A percentile compares a stretch with the other conserved stretches of the same genome.
Evolutionary conservation across 257 asterid species (phyloP).

Genomic region (Verbascum thapsus): DNA sequence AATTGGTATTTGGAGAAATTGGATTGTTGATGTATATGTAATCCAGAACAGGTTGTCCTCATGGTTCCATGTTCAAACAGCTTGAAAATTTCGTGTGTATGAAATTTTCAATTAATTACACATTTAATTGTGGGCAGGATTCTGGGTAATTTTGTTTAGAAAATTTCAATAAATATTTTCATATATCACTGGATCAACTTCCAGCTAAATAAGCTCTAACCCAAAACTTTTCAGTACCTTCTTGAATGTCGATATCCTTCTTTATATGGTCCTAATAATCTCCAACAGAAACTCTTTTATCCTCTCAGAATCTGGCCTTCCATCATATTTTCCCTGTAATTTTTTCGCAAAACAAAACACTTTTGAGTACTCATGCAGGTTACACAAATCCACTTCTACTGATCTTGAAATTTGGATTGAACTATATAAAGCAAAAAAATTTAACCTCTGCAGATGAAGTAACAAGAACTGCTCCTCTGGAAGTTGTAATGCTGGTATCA

Average conservation of each 20-base stretch:
- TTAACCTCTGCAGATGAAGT: slow-evolving; percentile 63
- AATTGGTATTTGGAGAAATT: slow-evolving; percentile 29
- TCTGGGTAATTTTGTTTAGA: no score
- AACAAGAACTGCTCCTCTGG: slow-evolving; percentile 63
- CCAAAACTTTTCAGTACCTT: no score
- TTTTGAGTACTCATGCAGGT: no score
- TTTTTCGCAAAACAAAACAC: neutral
- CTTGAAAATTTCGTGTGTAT: no score
- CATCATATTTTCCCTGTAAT: slow-evolving; percentile 56
- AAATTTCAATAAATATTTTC: no score
- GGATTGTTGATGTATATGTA: slow-evolving; percentile 35
- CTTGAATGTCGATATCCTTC: no score
- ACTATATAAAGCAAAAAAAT: neutral
- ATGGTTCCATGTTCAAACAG: slow-evolving; percentile 23
- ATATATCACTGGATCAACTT: no score
- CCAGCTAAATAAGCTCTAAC: no score
- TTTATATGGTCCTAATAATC: slow-evolving; percentile 48
- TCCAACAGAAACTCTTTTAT: slow-evolving; percentile 49
- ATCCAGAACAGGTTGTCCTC: slow-evolving; percentile 21
- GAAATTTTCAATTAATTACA: no score
- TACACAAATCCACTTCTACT: no score
- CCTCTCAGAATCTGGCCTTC: slow-evolving; percentile 42
- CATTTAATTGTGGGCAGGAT: no score
- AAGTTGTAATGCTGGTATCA: slow-evolving; percentile 61
- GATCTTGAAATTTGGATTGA: no score